Percentiles rank a stretch among this genome's conserved stretches.
Evolutionary conservation across 768 basidiomycete species (phyloP).

Genomic region (Chalciporus sphaerocephalus): DNA sequence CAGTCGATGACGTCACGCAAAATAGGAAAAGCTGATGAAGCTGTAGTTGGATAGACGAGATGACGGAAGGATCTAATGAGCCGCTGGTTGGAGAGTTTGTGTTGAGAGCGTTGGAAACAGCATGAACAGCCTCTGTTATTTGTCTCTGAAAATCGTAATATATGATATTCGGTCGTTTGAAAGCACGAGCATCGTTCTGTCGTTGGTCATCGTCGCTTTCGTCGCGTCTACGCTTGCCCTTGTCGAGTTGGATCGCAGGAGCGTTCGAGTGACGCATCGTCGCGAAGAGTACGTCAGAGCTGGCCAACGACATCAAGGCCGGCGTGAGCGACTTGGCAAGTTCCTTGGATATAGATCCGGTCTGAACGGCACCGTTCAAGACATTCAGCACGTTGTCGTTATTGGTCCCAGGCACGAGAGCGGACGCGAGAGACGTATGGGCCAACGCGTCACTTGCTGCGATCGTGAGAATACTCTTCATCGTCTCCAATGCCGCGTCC

Average conservation of each 20-base stretch:
- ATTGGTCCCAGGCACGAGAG: constrained; percentile 44
- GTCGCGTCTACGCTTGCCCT: constrained; percentile 74
- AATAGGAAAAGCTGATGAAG: constrained; percentile 79
- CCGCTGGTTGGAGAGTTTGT: constrained; percentile 34
- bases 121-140: constrained; percentile 56
- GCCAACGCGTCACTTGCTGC: constrained; percentile 55
- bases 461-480: constrained; percentile 57
- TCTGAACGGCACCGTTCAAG: constrained; percentile 45
- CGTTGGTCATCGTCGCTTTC: constrained; percentile 36
- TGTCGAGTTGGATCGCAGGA: constrained; percentile 57
- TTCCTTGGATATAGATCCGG: constrained; percentile 47
- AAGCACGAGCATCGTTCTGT: constrained; percentile 25
- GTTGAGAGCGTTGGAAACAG: constrained; percentile 49
- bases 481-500: constrained; percentile 59
- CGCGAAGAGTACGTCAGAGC: constrained; percentile 62
- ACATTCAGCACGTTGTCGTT: constrained; percentile 50
- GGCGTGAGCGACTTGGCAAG: constrained; percentile 57
- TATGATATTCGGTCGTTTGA: constrained; percentile 45
- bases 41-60: constrained; percentile 66
- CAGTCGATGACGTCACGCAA: constrained; percentile 63
- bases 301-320: constrained; percentile 58
- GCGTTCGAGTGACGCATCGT: constrained; percentile 61
- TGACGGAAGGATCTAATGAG: constrained; percentile 51
- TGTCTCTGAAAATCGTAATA: constrained; percentile 50
- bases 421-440: constrained; percentile 47